Evolutionary conservation across 192 early-diverging fungal genomes (phyloP), one percentile per base, ranked within the genome.

Genomic region (Linnemannia zychae): DNA sequence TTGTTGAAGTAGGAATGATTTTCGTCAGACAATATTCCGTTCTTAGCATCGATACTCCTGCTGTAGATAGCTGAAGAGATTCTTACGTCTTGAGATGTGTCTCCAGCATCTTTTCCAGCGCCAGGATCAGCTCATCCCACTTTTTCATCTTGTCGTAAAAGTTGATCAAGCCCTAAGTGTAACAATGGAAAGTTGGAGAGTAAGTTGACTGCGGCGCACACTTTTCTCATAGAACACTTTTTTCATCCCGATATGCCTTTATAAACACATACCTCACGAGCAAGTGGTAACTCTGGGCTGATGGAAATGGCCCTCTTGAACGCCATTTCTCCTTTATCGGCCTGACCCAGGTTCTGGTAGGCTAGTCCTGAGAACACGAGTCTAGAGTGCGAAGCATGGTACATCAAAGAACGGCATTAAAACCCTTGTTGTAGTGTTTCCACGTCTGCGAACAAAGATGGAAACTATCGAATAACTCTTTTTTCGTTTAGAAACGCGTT

Each of bases 281-380:
- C 95, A 11, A 96, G 88, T 1, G 87, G 72, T 37, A 91, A 89
- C 0, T 92, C 90, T 40, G 86, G 79, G 71, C 89, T 90, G 76
- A 91, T 80, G 33, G 87, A 84, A 72, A 94, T 91, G 1, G 95
- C 94, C 48, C 76, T 87, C 50, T 86, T 75, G 67, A 95, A 96
- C 16, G 89, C 80, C 16, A 78, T 65, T 71, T 92, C 91, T 47
- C 92, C 91, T 31, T 95, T 93, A 33, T 78, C 80, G 75, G 88
- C 87, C 63, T 92, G 85, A 4, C 89, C 87, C 20, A 95, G 52
- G 72, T 94, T 91, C 60, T 94, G 90, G 66, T 94, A 89, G 0
- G 94, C 89, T 6, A 95, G 86, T 33, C 94, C 95, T n/a, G 94
- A 89, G 79, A 93, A 90, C 16, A 96, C 90, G 33, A 81, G 78